Evolutionary conservation across 176 grass and related monocot species (phyloP), one percentile per base, ranked within the genome.

Genomic region (Canna indica): DNA sequence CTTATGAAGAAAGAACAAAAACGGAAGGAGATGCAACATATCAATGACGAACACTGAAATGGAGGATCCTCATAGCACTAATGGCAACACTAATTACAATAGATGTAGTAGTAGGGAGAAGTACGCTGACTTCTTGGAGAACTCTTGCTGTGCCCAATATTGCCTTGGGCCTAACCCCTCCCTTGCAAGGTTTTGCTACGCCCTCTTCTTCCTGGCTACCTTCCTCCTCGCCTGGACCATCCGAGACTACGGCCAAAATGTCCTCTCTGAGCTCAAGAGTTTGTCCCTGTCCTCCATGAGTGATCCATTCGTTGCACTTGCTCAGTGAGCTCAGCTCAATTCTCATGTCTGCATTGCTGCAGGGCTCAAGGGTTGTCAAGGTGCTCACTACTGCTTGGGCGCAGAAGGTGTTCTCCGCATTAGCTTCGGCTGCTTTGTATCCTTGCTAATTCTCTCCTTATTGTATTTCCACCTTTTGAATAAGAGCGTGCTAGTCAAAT

Each of bases 371-470:
- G 73, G 64, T 0, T 99, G 94, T 68, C 50, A 86, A 33, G 94
- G 86, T 58, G 65, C 66, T 17, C 69, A 75, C 16, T 63, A 84
- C 74, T 99, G 94, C 74, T 84, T 90, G 41, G 94, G 94, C 34
- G 89, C 86, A 11, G 86, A 93, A 73, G 94, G 94, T 60, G 94
- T 99, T 30, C 88, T 99, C 0, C 84, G 94, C 6, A 76, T 99
- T 39, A 99, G 94, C 82, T 86, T 99, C 34, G 94, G 94, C 31
- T 99, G 94, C 79, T 93, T 88, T 39, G 90, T 94, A 94, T 94
- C 90, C 86, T 94, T 83, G 27, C 24, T 46, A 36, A 44, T 44
- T 78, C 5, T 25, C 80, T 74, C 82, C 85, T 34, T 22, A 18
- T 20, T 17, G 20, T 65, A 18, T 12, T 65, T 65, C 62, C 22